A percentile compares a stretch with the other conserved stretches of the same genome.
phyloP scores from a whole-genome alignment of 1,139 yeast genomes.

The Yamadazyma songkhlaensis region DNA sequence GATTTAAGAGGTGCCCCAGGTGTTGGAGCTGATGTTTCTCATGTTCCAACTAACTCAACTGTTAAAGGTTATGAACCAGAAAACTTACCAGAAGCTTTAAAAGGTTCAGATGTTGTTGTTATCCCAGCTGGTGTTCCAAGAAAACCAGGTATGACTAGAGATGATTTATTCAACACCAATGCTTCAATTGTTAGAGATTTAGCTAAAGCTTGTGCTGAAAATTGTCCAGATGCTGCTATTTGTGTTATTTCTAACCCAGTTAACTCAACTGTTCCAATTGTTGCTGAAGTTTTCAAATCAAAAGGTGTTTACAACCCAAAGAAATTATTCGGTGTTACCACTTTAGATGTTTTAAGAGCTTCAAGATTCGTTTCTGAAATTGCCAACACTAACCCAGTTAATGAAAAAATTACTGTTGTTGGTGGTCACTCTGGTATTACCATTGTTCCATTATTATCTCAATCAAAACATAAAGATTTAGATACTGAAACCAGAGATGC shows the following conservation, averaged over 20 bases:
- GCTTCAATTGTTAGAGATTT: conserved; percentile 86
- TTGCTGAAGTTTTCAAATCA: conserved; percentile 79
- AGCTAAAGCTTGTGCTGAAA: conserved; percentile 73
- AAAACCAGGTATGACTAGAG: conserved; percentile 98
- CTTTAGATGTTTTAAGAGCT: conserved; percentile 87
- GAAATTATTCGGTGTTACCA: conserved; percentile 88
- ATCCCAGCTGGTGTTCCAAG: conserved; percentile 98
- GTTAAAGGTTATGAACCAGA: conserved; percentile 72
- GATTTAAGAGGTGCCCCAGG: conserved; percentile 92
- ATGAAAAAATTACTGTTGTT: conserved; percentile 74
- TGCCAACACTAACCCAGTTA: conserved; percentile 52
- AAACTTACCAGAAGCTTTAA: conserved; percentile 57
- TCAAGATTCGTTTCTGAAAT: conserved; percentile 72
- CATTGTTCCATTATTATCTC: conserved; percentile 83
- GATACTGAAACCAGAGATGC: conserved; percentile 58
- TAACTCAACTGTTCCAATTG: conserved; percentile 92
- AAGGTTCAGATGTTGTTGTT: conserved; percentile 72
- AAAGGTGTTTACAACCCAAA: conserved; percentile 74
- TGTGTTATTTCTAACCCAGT: conserved; percentile 91
- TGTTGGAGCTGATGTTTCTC: conserved; percentile 89
- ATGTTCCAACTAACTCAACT: conserved; percentile 77
- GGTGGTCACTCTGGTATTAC: conserved; percentile 98
- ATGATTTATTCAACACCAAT: conserved; percentile 89
- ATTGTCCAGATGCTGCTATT: conserved; percentile 72
- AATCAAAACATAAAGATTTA: conserved; percentile 51